Base-by-base conservation (phyloP, 768 basidiomycete genomes). In the Leccinum longicurvipes region DNA sequence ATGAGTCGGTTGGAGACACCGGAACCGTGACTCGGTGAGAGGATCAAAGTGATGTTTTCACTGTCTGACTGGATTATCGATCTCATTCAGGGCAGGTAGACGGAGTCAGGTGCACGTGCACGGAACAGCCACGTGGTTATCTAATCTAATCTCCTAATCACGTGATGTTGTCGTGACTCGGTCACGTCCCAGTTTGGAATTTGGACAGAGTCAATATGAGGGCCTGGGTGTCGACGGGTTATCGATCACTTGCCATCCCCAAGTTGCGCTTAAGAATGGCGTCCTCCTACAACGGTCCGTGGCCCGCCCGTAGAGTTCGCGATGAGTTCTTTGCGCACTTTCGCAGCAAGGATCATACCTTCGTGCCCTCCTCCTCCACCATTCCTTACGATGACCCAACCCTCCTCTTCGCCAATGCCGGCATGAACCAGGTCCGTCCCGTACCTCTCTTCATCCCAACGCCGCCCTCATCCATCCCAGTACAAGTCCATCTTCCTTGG, bases 321-420 rank as follows among this genome's bases (percentile, higher is more conserved):
- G 77, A 94, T 63, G 85, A 91, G 57, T 99, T 93, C 77, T 93
- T 98, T 73, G 79, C 89, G 60, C 98, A 84, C 76, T 99, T 98
- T 75, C 78, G 79, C 54, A 76, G 78, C 45, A 84, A 83, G 62
- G 79, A 82, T 60, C 97, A 99, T 72, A 86, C 88, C 23, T 96
- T 91, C 69, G 90, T 94, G 51, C 88, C 89, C 7, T 94, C 91
- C 28, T 95, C 93, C 3, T 81, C 91, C 2, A 96, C 94, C 36
- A 89, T 99, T 60, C 97, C 97, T 2, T 98, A 91, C 71, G 97
- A 98, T 56, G 97, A 98, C 75, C 96, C 96, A 3, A 98, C 97
- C 15, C 80, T 99, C 34, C 84, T 98, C 53, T 99, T 99, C 65
- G 93, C 94, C 56, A 99, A 99, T 79, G 96, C 96, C 60, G 97